Evolutionary conservation across 139 green algal genomes (phyloP), one percentile per base, ranked within the genome.

Genomic region (Mychonastes homosphaera): DNA sequence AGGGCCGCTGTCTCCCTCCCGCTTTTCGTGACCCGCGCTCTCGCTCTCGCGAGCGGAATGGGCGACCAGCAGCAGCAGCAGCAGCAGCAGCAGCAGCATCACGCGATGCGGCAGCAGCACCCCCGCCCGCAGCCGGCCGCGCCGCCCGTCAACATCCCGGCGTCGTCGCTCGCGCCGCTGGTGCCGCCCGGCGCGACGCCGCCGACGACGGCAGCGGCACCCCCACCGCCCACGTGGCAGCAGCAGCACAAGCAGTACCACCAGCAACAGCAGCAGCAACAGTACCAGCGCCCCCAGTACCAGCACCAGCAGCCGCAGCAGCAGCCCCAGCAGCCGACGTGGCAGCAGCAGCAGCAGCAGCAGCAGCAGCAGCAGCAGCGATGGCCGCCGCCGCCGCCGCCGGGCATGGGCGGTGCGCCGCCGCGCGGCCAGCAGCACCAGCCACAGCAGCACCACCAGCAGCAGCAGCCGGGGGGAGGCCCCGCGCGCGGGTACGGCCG

Each of bases 311-410:
- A 44, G 54, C 36, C n/a, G 10, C n/a, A 27, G 43, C 3, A 30
- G n/a, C 16, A 41, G 56, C 3, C 12, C 15, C 13, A 36, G 40
- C 30, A 54, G n/a, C 47, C 33, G 6, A 27, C 44, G 28, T 21
- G 21, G 19, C 26, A 56, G 15, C 8, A 43, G 56, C 56, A 54
- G 38, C 7, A 19, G 30, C 15, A 21, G 23, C 56, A 47, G 8
- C 5, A 28, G 36, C 53, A 60, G 53, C 56, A 54, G 43, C 56
- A 51, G 23, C 24, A 21, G 45, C 54, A 52, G 54, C 26, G 27
- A 39, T 39, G 38, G 38, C 36, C 19, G 16, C 34, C 16, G 16
- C 28, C 6, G 40, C 44, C n/a, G 44, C 8, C 18, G 18, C 8
- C 18, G 44, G 18, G 18, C 44, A 29, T 9, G 9, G 18, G 19